These are phyloP conservation scores for Oropetium thomaeum DNA, from an alignment of 176 grass and related monocot species.

Conservation along the genomic window DNA sequence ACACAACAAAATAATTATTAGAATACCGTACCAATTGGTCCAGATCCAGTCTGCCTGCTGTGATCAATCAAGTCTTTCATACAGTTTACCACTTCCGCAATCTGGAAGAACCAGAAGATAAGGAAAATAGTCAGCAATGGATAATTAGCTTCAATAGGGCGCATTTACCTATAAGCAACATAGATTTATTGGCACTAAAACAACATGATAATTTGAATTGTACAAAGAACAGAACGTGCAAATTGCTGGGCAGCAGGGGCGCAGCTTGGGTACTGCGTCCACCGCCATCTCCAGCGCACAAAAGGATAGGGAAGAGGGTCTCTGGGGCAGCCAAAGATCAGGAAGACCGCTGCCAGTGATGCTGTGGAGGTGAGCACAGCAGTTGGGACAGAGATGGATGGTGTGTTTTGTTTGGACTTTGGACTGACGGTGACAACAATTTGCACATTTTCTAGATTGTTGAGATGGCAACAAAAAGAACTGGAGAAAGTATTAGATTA, in stretches of 20 bases:
- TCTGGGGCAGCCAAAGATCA: no score
- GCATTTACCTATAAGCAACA: not conserved
- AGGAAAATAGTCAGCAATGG: slow-evolving; percentile 12
- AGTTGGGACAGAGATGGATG: no score
- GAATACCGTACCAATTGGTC: slow-evolving; percentile 67
- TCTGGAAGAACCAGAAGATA: slow-evolving; percentile 48
- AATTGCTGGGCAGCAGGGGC: no score
- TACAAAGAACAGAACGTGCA: not conserved
- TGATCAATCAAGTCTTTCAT: slow-evolving; percentile 99
- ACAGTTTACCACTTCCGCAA: slow-evolving; percentile 94
- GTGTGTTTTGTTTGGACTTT: no score
- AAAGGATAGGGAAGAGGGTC: no score
- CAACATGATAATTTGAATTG: not conserved
- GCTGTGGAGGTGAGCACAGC: no score
- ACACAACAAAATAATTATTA: not conserved
- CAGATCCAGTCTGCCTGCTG: slow-evolving; percentile 78
- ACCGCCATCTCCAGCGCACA: no score
- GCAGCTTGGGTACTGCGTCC: no score
- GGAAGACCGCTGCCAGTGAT: no score
- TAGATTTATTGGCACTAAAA: not conserved
- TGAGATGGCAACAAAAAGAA: no score
- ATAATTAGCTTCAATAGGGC: slow-evolving; percentile 5
- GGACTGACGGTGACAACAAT: no score
- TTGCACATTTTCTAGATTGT: no score
- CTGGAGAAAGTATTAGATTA: not conserved